Evolutionary conservation across 352 stramenopile genomes (phyloP), one percentile per base, ranked within the genome.

Genomic region (Phytophthora foliorum): DNA sequence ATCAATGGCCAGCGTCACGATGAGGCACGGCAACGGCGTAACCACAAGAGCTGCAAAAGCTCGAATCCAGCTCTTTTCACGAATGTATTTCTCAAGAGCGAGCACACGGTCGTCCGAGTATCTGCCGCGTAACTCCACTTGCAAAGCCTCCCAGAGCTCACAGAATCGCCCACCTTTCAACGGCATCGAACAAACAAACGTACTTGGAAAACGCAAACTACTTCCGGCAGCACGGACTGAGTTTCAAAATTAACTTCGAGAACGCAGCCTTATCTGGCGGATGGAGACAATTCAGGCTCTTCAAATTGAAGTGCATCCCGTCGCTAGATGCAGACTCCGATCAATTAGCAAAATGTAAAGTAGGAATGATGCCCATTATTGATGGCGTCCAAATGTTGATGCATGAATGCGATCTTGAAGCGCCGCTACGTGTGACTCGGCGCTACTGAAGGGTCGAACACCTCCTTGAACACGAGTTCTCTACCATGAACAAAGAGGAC

Each of bases 401-500:
- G 7, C n/a, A n/a, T 36, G 9, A 39, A 17, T 16, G 5, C 11
- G 41, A 67, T 32, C 6, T 74, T 69, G 36, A 74, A 69, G 57
- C 48, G 42, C 58, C 25, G 36, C 24, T 36, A 13, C 24, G n/a
- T 16, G 45, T 29, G 39, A 39, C 42, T 57, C 14, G 41, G 42
- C 31, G 44, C 29, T 21, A 17, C 17, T 45, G 39, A 45, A 6
- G n/a, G 39, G 34, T 39, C 34, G 10, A 39, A 6, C 13, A 39
- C 9, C 29, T n/a, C n/a, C n/a, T n/a, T 32, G 29, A 32, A 31
- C 7, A 63, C 42, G 61, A 63, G 67, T 39, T 36, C 27, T 29
- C 6, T 9, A 24, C n/a, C 21, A 75, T 71, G 61, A 55, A 67
- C 44, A 60, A 36, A n/a, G 60, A 61, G 29, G 67, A 67, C 32